Percentiles rank a stretch among this genome's conserved stretches.
Conservation (phyloP, 108 stramenopile species). For the Nannochloropsis salina region DNA sequence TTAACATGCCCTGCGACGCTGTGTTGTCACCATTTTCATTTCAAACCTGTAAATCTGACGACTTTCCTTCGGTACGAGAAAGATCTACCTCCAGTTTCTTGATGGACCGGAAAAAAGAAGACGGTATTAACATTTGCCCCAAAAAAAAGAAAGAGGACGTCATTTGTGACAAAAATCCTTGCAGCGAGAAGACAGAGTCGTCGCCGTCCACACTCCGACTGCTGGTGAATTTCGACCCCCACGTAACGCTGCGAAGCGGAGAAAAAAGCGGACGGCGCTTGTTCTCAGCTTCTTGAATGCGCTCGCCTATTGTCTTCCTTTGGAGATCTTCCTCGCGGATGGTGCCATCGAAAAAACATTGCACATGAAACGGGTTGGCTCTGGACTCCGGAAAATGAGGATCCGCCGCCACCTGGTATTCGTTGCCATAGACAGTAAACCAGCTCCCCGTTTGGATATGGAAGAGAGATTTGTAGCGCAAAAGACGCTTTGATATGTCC, state of each 20-base stretch:
- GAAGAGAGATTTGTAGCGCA: background rate
- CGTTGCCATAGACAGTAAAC: background rate
- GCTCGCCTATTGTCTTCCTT: background rate
- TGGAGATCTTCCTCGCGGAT: background rate
- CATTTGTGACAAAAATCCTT: conserved; percentile 11
- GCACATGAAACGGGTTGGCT: conserved; percentile 7
- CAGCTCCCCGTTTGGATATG: background rate
- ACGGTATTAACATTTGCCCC: background rate
- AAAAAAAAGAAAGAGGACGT: background rate
- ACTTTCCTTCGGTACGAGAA: too few species aligned
- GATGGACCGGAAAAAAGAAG: background rate
- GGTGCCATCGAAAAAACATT: conserved; percentile 20
- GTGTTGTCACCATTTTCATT: too few species aligned
- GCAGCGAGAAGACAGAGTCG: background rate
- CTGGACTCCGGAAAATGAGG: conserved; percentile 7
- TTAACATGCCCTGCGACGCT: too few species aligned
- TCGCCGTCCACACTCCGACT: background rate
- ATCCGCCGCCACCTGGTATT: conserved; percentile 5
- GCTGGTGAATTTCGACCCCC: background rate
- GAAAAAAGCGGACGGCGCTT: background rate
- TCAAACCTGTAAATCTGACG: too few species aligned
- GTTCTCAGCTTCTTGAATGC: background rate
- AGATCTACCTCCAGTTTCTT: too few species aligned
- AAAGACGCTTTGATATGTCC: background rate
- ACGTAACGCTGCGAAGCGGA: background rate